Evolutionary conservation across 495 filamentous ascomycete genomes (phyloP).

Genomic region (Aspergillus sparsus): DNA sequence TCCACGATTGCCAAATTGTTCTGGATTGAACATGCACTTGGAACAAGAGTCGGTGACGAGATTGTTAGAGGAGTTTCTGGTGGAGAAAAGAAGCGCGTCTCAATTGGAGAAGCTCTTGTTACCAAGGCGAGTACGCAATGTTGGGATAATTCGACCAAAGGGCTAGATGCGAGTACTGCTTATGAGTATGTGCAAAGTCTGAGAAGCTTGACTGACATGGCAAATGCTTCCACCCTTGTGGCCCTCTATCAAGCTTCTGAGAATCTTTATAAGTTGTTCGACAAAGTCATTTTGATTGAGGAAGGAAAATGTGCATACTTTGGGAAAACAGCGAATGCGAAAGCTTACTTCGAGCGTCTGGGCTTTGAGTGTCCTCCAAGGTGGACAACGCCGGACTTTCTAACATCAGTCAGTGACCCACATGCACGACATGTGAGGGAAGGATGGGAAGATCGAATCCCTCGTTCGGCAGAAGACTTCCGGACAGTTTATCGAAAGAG

Average conservation of each 20-base stretch:
- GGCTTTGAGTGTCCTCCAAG: slow-evolving; percentile 62
- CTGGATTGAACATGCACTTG: slow-evolving; percentile 69
- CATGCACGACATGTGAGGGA: slow-evolving; percentile 58
- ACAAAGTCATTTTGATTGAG: slow-evolving; percentile 70
- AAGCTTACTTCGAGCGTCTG: slow-evolving; percentile 61
- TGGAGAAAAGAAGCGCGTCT: slow-evolving; percentile 73
- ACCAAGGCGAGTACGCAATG: slow-evolving; percentile 64
- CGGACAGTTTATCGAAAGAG: slow-evolving; percentile 54
- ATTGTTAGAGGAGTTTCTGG: slow-evolving; percentile 68
- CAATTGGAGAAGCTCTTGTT: slow-evolving; percentile 68
- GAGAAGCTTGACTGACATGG: slow-evolving; percentile 63
- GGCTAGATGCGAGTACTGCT: slow-evolving; percentile 69
- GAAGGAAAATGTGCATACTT: slow-evolving; percentile 67
- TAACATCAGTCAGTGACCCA: slow-evolving; percentile 66
- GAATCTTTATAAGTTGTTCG: slow-evolving; percentile 66
- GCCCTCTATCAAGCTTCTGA: slow-evolving; percentile 75
- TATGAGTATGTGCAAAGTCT: slow-evolving; percentile 65
- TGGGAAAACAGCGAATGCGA: slow-evolving; percentile 58
- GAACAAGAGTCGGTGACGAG: slow-evolving; percentile 68
- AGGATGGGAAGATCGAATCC: slow-evolving; percentile 62
- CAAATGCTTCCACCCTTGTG: slow-evolving; percentile 59
- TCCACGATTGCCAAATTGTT: slow-evolving; percentile 74
- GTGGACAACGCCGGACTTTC: slow-evolving; percentile 68
- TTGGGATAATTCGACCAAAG: slow-evolving; percentile 70
- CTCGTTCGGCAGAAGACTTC: slow-evolving; percentile 61